Conservation (phyloP, 768 basidiomycete genomes). For the Epithele typhae region DNA sequence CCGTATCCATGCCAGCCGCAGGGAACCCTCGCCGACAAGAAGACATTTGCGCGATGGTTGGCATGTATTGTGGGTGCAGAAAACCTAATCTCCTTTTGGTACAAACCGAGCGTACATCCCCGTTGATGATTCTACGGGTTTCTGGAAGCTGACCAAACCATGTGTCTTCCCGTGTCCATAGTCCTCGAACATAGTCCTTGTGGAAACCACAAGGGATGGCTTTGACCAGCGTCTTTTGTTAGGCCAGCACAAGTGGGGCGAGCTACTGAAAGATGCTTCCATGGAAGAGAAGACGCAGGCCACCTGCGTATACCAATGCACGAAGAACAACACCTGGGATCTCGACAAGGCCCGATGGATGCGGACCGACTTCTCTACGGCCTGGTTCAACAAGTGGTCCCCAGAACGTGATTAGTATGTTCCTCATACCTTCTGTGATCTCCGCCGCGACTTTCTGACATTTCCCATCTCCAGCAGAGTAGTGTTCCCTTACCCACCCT, state of each 20-base stretch:
- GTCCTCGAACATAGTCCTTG: conserved; percentile 42
- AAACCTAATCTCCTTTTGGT: conserved; percentile 35
- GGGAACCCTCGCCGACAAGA: conserved; percentile 35
- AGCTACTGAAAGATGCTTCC: conserved; percentile 30
- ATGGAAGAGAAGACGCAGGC: conserved; percentile 25
- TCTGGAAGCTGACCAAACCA: background rate
- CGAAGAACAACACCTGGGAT: conserved; percentile 29
- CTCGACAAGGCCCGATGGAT: conserved; percentile 47
- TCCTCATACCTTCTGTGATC: background rate
- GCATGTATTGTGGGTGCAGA: conserved; percentile 38
- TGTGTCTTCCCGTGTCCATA: conserved; percentile 7
- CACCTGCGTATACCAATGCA: conserved; percentile 38
- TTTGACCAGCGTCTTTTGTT: conserved; percentile 30
- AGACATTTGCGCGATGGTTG: conserved; percentile 39
- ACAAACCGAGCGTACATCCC: conserved; percentile 39
- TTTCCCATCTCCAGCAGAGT: conserved; percentile 11
- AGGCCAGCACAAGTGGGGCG: conserved; percentile 42
- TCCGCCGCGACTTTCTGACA: background rate
- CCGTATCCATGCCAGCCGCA: conserved; percentile 41
- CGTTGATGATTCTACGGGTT: background rate
- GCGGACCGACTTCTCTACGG: conserved; percentile 35
- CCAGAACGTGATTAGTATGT: conserved; percentile 7
- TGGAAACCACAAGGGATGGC: conserved; percentile 35
- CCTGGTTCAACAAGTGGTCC: conserved; percentile 32
- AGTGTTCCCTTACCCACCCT: conserved; percentile 37